A percentile compares a stretch with the other conserved stretches of the same genome.
Conservation (phyloP, 2,329 filamentous ascomycete genomes). For the Dactylonectria macrodidyma region DNA sequence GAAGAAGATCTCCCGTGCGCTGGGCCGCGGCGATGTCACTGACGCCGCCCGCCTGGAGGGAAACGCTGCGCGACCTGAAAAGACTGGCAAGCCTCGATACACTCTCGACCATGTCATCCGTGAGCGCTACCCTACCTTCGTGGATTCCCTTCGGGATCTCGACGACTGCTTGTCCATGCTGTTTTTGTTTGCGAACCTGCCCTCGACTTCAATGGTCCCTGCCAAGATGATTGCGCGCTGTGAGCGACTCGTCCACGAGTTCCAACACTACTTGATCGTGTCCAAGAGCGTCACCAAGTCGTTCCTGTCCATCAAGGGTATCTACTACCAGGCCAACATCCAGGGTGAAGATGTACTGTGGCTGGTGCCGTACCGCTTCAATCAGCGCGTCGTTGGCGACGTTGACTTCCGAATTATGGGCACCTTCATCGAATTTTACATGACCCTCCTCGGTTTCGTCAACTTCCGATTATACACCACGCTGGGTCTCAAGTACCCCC, state of each 20-base stretch:
- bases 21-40: constrained; percentile 91
- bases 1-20: constrained; percentile 95
- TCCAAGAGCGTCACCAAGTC: constrained; percentile 95
- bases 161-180: constrained; percentile 98
- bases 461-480: constrained; percentile 96
- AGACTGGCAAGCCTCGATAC: constrained; percentile 90
- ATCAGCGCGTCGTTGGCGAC: constrained; percentile 92
- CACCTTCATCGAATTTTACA: constrained; percentile 99
- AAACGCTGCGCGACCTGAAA: constrained; percentile 90
- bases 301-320: constrained; percentile 98
- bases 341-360: constrained; percentile 97
- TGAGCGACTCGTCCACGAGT: constrained; percentile 93
- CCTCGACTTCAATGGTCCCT: constrained; percentile 89
- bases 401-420: constrained; percentile 99
- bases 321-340: constrained; percentile 98
- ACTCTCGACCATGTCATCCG: constrained; percentile 97
- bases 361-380: constrained; percentile 98
- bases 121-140: constrained; percentile 97
- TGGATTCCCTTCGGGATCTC: constrained; percentile 92
- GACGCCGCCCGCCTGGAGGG: constrained; percentile 89
- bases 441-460: constrained; percentile 93
- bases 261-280: constrained; percentile 96
- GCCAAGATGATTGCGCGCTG: constrained; percentile 96
- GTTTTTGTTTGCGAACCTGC: constrained; percentile 97
- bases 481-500: constrained; percentile 93